These are phyloP conservation scores for Botrytis sinoallii DNA, from an alignment of 2,329 filamentous ascomycete species.

Conservation along the genomic window DNA sequence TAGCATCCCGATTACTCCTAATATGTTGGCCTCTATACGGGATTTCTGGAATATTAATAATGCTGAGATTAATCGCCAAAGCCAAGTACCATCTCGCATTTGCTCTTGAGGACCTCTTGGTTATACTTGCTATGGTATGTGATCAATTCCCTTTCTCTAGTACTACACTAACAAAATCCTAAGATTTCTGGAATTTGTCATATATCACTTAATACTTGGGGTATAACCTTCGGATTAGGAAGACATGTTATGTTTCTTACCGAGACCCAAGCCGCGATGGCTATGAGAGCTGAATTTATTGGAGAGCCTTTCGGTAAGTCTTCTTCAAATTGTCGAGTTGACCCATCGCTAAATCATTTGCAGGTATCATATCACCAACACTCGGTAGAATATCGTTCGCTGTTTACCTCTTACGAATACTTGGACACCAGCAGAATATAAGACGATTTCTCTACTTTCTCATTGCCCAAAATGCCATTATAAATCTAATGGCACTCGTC, in stretches of 20 bases:
- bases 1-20: neutral
- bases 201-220: constrained; percentile 14
- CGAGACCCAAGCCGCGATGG: neutral
- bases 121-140: constrained; percentile 12
- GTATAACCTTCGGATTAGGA: constrained; percentile 4
- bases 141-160: neutral
- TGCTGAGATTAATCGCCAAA: constrained; percentile 13
- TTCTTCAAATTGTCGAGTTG: neutral
- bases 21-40: constrained; percentile 17
- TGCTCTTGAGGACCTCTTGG: constrained; percentile 2
- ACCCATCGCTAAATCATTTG: neutral
- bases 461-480: neutral
- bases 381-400: constrained; percentile 12
- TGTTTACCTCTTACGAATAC: constrained; percentile 1
- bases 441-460: constrained; percentile 11
- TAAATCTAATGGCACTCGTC: neutral
- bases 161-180: neutral
- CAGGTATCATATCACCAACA: constrained; percentile 11
- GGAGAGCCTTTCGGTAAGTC: constrained; percentile 9
- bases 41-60: constrained; percentile 9
- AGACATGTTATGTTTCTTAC: constrained; percentile 1
- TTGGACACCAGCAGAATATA: neutral
- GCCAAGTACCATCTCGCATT: constrained; percentile 6
- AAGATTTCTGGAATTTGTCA: constrained; percentile 15
- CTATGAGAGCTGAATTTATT: constrained; percentile 6